phyloP scores from a whole-genome alignment of 106 monocot species.

The Alisma plantagoaquatica region DNA sequence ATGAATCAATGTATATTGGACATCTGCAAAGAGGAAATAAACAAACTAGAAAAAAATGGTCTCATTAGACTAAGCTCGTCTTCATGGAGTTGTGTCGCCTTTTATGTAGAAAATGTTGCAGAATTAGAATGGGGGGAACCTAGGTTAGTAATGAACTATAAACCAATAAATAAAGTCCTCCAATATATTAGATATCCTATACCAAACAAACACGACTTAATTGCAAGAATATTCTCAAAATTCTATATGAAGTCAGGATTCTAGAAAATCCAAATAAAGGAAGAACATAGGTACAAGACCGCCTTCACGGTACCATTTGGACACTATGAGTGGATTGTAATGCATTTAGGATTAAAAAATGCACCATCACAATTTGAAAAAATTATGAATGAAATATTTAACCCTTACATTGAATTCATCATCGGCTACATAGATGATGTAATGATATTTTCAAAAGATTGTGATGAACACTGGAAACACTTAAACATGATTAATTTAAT shows the following conservation, averaged over 20 bases:
- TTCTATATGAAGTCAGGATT: not conserved
- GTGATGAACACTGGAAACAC: not conserved
- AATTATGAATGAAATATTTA: not conserved
- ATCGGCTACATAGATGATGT: not conserved
- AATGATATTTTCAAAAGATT: not conserved
- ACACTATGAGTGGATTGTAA: not conserved
- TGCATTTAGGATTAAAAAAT: not conserved
- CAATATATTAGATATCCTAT: not conserved
- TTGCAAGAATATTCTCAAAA: not conserved
- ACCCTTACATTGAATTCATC: not conserved
- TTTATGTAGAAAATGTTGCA: not conserved
- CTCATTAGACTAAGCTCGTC: not conserved
- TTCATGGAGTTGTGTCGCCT: not conserved
- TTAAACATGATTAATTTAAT: too few species aligned
- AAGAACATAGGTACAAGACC: too few species aligned
- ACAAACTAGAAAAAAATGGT: not conserved
- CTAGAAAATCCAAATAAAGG: not conserved
- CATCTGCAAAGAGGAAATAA: too few species aligned
- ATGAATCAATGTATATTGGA: not conserved
- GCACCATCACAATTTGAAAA: not conserved
- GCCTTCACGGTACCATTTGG: not conserved
- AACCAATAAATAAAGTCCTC: not conserved
- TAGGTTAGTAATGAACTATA: not conserved
- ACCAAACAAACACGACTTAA: not conserved
- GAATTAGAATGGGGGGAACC: too few species aligned